A percentile compares a stretch with the other conserved stretches of the same genome.
phyloP scores from a whole-genome alignment of 2,329 filamentous ascomycete genomes.

The Penicillium expansum region DNA sequence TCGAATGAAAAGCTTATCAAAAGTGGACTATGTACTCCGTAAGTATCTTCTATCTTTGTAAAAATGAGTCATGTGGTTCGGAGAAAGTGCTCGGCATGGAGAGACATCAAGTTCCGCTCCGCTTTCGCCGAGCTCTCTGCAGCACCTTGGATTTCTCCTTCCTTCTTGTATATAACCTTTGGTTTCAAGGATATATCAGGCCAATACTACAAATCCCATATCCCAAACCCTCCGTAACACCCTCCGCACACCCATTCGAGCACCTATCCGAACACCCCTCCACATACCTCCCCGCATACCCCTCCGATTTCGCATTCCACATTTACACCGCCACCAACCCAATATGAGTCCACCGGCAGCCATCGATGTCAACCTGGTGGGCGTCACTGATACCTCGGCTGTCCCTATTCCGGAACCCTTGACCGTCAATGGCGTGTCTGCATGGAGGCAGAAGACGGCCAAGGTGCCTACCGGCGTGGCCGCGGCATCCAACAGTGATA shows the following conservation, averaged over 20 bases:
- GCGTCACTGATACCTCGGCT: slow-evolving; percentile 38
- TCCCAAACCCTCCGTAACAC: neutral
- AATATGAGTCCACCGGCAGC: slow-evolving; percentile 28
- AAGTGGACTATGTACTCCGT: neutral
- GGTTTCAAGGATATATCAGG: neutral
- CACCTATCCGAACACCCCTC: neutral
- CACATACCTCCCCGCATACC: neutral
- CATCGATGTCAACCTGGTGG: slow-evolving; percentile 32
- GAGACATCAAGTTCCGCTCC: slow-evolving; percentile 1
- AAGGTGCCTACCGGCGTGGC: slow-evolving; percentile 73
- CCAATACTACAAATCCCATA: neutral
- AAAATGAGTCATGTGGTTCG: slow-evolving; percentile 7
- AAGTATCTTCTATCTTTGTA: too few species aligned
- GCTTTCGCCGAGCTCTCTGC: slow-evolving; percentile 7
- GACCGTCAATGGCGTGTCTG: slow-evolving; percentile 64
- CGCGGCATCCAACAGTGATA: slow-evolving; percentile 71
- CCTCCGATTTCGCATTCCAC: neutral
- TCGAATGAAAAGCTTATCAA: neutral
- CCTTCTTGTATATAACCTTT: neutral
- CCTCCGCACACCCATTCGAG: neutral
- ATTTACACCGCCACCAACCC: neutral
- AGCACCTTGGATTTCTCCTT: neutral
- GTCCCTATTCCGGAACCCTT: slow-evolving; percentile 46
- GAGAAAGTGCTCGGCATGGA: slow-evolving; percentile 1
- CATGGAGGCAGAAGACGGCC: slow-evolving; percentile 65